A percentile compares a stretch with the other conserved stretches of the same genome.
phyloP scores from a whole-genome alignment of 371 early-diverging fungal genomes.

The Quaeritorhiza haematococci region DNA sequence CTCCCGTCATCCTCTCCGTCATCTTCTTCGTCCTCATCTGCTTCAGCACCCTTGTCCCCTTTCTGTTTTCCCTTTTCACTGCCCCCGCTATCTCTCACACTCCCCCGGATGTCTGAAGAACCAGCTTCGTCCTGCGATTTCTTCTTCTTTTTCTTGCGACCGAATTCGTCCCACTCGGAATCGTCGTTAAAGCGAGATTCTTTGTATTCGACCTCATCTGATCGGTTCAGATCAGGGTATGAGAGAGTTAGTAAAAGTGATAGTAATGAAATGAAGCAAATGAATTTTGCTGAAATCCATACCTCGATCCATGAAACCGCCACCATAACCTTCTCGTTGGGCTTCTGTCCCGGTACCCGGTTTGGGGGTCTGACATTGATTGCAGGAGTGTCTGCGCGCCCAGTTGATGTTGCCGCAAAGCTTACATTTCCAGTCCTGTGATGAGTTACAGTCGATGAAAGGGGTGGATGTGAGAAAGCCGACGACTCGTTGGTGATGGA shows the following conservation, averaged over 20 bases:
- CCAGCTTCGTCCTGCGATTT: not conserved
- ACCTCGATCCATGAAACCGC: constrained; percentile 39
- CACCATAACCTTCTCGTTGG: constrained; percentile 28
- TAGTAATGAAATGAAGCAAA: not conserved
- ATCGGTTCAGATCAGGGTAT: no score
- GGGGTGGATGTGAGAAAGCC: no score
- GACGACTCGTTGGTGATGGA: no score
- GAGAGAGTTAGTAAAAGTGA: not conserved
- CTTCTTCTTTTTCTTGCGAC: constrained; percentile 31
- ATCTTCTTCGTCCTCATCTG: constrained; percentile 30
- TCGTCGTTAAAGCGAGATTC: constrained; percentile 27
- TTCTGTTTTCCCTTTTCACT: not conserved
- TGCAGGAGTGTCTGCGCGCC: constrained; percentile 25
- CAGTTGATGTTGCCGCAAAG: constrained; percentile 31
- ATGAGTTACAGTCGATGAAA: no score
- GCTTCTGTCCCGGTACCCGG: constrained; percentile 19
- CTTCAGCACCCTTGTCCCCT: constrained; percentile 1
- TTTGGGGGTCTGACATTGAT: constrained; percentile 21
- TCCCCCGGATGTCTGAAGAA: not conserved
- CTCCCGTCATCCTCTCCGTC: constrained; percentile 26
- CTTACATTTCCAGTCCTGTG: constrained; percentile 23
- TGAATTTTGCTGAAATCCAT: not conserved
- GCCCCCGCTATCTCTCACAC: not conserved
- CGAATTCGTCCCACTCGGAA: constrained; percentile 41
- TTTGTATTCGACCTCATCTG: constrained; percentile 29